Base-by-base conservation (phyloP, 140 eudicot species). In the Flaveria floridana region DNA sequence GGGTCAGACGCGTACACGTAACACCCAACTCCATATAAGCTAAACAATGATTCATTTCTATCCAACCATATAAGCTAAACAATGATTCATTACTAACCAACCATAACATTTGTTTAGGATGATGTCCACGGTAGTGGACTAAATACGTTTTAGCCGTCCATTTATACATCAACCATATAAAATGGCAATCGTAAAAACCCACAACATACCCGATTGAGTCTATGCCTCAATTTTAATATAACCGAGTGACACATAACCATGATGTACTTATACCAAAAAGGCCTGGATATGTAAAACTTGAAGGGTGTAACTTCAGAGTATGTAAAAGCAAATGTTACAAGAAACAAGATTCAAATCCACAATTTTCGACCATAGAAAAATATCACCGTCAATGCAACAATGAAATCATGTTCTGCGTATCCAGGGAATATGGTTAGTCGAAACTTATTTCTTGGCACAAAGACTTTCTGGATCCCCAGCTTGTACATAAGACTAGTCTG, bases 401-500 rank as follows among this genome's bases (percentile, higher is more conserved):
- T 52, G 34, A 86, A 77, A 18, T 75, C 76, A 55, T 48, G 87
- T 77, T 92, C 83, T 19, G 53, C 73, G 12, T 71, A 82, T 76
- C 95, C 84, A 4, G 97, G 97, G 56, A 87, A 92, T 28, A 92
- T 79, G n/a, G 97, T 92, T 28, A 92, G 79, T 21, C 97, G 89
- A 67, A 92, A 92, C 79, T 77, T 87, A 64, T 73, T 85, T 80
- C 97, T 87, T 3, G 89, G 87, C 46, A 92, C 96, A 65, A 89
- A 28, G 18, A 78, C 75, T 62, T 86, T 83, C 87, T 71, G 57
- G 11, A 89, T 74, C 65, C 96, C 97, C 20, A 91, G 95, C 83
- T 84, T 87, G 87, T 89, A 82, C 97, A 92, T 92, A 19, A 92
- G 97, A 87, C 90, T 89, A 20, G 92, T 89, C 96, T 92, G 91